phyloP scores from a whole-genome alignment of 164 flowering plant species.

The Magnolia kwangsiensis region DNA sequence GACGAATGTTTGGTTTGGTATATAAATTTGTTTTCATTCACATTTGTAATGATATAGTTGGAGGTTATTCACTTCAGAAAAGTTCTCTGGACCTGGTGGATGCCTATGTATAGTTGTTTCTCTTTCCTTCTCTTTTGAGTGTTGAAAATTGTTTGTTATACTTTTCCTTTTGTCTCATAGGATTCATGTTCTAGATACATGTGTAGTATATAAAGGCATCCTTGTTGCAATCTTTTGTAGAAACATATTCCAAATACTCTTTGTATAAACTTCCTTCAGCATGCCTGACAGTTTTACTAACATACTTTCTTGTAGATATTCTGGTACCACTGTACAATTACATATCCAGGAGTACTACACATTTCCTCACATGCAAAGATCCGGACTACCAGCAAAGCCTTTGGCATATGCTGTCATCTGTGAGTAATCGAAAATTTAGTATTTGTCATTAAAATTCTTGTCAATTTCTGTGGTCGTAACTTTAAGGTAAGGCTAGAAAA shows the following conservation, averaged over 20 bases:
- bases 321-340: constrained; percentile 94
- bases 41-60: not conserved
- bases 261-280: too few relatives aligned
- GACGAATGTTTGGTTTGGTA: not conserved
- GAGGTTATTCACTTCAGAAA: not conserved
- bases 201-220: not conserved
- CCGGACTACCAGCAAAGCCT: constrained; percentile 97
- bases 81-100: too few relatives aligned
- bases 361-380: constrained; percentile 83
- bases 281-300: too few relatives aligned
- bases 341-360: constrained; percentile 85
- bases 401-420: constrained; percentile 84
- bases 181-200: not conserved
- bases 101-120: not conserved
- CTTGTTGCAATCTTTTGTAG: not conserved
- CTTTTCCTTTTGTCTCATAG: not conserved
- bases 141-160: not conserved
- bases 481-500: not conserved
- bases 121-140: not conserved
- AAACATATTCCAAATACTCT: too few relatives aligned
- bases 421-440: constrained; percentile 33
- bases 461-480: not conserved
- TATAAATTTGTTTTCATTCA: not conserved
- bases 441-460: not conserved
- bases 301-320: constrained; percentile 56